These are phyloP conservation scores for Hymenoscyphus infarciens DNA, from an alignment of 2,329 filamentous ascomycete genomes.

Conservation along the genomic window DNA sequence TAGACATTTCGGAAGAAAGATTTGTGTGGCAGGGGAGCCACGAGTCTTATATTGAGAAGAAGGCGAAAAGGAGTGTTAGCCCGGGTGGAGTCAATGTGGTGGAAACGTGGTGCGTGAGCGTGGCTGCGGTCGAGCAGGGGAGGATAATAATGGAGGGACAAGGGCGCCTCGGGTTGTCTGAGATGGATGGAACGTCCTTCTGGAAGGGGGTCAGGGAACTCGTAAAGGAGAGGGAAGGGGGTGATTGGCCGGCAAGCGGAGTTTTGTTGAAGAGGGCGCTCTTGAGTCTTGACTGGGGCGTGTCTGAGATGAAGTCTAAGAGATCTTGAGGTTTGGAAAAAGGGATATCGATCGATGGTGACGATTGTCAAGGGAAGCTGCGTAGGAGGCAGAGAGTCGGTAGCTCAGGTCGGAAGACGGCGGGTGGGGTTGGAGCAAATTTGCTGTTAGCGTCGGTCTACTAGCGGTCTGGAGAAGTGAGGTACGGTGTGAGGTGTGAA, in stretches of 20 bases:
- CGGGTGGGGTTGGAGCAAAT: background rate
- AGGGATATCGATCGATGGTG: background rate
- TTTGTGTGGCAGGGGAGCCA: slow-evolving; percentile 18
- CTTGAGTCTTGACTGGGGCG: background rate
- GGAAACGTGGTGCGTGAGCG: slow-evolving; percentile 9
- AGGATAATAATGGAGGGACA: background rate
- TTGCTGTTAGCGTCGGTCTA: background rate
- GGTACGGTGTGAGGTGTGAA: no score
- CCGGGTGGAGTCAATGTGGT: slow-evolving; percentile 11
- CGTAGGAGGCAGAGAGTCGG: background rate
- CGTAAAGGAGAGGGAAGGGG: background rate
- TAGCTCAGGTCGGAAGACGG: background rate
- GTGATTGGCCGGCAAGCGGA: slow-evolving; percentile 6
- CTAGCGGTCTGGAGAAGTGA: background rate
- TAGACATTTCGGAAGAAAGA: slow-evolving; percentile 27
- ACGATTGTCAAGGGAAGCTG: background rate
- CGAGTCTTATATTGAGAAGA: slow-evolving; percentile 22
- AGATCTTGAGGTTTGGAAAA: background rate
- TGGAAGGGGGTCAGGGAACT: slow-evolving; percentile 7
- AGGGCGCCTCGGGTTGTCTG: background rate
- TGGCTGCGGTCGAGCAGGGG: background rate
- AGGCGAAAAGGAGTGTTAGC: slow-evolving; percentile 7
- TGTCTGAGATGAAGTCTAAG: slow-evolving; percentile 1
- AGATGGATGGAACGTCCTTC: slow-evolving; percentile 7
- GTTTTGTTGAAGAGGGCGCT: background rate